Base-by-base conservation (phyloP, 2,329 filamentous ascomycete species). In the Fusarium nanum region DNA sequence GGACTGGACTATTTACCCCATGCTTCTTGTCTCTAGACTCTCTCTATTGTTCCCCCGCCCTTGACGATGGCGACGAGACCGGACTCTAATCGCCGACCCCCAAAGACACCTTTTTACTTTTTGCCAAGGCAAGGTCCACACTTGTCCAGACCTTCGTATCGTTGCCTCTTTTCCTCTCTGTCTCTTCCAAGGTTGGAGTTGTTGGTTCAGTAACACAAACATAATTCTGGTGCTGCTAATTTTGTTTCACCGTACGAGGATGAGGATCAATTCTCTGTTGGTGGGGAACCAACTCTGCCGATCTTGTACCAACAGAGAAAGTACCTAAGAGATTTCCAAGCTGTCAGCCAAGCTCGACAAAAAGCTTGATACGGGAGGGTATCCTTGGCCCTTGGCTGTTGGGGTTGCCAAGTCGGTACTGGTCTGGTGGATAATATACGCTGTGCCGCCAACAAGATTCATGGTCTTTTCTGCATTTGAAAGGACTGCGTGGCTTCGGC, bases 21-120 rank as follows among this genome's bases (percentile, higher is more conserved):
- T 70, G 68, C 57, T 65, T 25, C 32, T 49, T 37, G 22, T 40
- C 40, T 49, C 45, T 32, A 10, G 28, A 30, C 28, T 30, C 28
- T 44, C 23, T 46, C 25, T 48, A 41, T 27, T 41, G 32, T 50
- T 50, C 57, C 57, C 60, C 66, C 62, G 61, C 60, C 23, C 49
- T 61, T 41, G 44, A 50, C 11, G 7, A 30, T 32, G 13, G n/a
- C 23, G 10, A 52, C 23, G 23, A 27, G 49, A 52, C 49, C 60
- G 49, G 62, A 73, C 52, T 54, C 70, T 63, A 64, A 70, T 73
- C 37, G 69, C 67, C 64, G 64, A 45, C 71, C 70, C 64, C 71
- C 54, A 66, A 65, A 72, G 55, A 67, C 44, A 11, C 22, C 27
- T 25, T 22, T 32, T 34, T 37, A 37, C 22, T 37, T 12, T 37